Evolutionary conservation across 805 yeast genomes (phyloP).

Genomic region (Cyberlindnera euphorbiiphila): DNA sequence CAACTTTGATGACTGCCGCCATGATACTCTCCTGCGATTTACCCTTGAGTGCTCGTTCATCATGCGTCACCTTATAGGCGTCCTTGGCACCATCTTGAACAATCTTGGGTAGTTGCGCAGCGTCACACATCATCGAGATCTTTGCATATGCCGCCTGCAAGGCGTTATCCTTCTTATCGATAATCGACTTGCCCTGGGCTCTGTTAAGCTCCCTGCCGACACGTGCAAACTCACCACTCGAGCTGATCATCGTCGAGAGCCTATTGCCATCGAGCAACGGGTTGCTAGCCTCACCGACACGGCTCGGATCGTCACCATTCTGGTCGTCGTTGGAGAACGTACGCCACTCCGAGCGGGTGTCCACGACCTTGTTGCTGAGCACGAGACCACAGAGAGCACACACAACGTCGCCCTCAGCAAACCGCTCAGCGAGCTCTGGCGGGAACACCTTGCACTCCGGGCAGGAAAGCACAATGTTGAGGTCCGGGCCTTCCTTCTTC

Average conservation of each 20-base stretch:
- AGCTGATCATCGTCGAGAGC: slow-evolving; percentile 87
- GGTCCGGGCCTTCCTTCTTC: slow-evolving; percentile 59
- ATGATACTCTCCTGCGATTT: slow-evolving; percentile 89
- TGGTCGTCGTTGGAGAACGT: slow-evolving; percentile 97
- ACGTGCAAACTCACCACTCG: slow-evolving; percentile 73
- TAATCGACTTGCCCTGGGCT: slow-evolving; percentile 81
- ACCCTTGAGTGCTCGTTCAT: slow-evolving; percentile 80
- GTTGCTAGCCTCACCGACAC: slow-evolving; percentile 97
- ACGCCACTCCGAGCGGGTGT: slow-evolving; percentile 97
- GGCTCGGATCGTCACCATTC: slow-evolving; percentile 96
- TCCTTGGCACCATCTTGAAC: slow-evolving; percentile 98
- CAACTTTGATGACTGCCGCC: slow-evolving; percentile 94
- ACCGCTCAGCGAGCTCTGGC: slow-evolving; percentile 91
- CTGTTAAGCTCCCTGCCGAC: slow-evolving; percentile 86
- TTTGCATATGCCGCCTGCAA: slow-evolving; percentile 84
- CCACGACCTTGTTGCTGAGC: slow-evolving; percentile 86
- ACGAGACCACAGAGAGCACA: slow-evolving; percentile 97
- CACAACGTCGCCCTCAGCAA: slow-evolving; percentile 97
- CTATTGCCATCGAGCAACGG: slow-evolving; percentile 90
- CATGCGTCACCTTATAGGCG: slow-evolving; percentile 87
- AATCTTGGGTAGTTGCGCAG: slow-evolving; percentile 88
- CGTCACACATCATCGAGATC: slow-evolving; percentile 95
- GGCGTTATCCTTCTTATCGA: slow-evolving; percentile 84
- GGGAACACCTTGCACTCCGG: slow-evolving; percentile 96
- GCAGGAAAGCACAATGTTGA: slow-evolving; percentile 85